A percentile compares a stretch with the other conserved stretches of the same genome.
Evolutionary conservation across 2,329 filamentous ascomycete species (phyloP).

Genomic region (Chrysoporthe cubensis): DNA sequence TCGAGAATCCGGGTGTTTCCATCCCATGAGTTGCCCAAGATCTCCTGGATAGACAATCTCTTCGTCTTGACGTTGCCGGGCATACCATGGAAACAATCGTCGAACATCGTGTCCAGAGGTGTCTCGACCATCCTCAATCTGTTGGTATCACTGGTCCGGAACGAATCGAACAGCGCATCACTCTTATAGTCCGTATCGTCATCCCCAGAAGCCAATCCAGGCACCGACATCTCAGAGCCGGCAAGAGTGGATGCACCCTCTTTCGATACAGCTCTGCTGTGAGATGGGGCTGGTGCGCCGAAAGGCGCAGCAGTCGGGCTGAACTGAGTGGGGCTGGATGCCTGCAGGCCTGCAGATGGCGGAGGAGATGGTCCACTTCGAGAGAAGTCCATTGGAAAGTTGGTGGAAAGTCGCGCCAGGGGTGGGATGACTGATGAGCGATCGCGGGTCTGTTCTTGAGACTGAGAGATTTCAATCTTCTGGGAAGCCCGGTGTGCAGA

Average conservation of each 20-base stretch:
- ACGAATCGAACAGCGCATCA: constrained; percentile 76
- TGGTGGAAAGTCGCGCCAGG: constrained; percentile 54
- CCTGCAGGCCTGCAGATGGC: constrained; percentile 41
- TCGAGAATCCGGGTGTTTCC: constrained; percentile 62
- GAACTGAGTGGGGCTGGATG: constrained; percentile 46
- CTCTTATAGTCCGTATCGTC: constrained; percentile 80
- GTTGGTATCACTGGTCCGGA: constrained; percentile 71
- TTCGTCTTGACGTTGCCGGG: constrained; percentile 57
- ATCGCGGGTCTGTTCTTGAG: constrained; percentile 46
- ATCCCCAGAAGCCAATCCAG: constrained; percentile 68
- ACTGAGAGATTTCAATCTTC: constrained; percentile 35
- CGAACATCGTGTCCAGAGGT: constrained; percentile 78
- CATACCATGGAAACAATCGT: constrained; percentile 71
- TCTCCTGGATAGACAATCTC: constrained; percentile 62
- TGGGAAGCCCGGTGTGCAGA: constrained; percentile 35
- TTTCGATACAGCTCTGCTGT: constrained; percentile 43
- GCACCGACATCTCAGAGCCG: constrained; percentile 70
- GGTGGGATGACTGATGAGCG: constrained; percentile 61
- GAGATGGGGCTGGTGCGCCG: constrained; percentile 42
- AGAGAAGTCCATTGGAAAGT: constrained; percentile 57
- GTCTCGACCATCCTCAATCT: constrained; percentile 70
- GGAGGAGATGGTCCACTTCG: constrained; percentile 50
- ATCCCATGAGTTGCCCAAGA: constrained; percentile 59
- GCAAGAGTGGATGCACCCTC: constrained; percentile 68
- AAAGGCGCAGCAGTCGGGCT: constrained; percentile 44